Evolutionary conservation across 352 stramenopile species (phyloP), one percentile per base, ranked within the genome.

Genomic region (Phytophthora nicotianae): DNA sequence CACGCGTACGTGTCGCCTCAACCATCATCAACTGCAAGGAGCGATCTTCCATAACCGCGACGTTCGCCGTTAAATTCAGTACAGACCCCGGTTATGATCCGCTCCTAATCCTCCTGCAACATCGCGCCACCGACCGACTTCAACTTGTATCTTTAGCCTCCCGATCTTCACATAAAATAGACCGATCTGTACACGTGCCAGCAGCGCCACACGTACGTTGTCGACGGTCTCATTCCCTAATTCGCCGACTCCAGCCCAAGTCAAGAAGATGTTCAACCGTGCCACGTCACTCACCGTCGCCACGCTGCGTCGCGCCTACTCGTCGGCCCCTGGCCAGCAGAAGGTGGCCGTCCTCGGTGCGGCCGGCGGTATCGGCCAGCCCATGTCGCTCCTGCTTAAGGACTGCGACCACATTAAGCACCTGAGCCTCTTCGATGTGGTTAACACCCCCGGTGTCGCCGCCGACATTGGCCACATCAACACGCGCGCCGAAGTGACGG

Each of bases 301-400:
- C 14, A 62, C 66, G n/a, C 50, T 79, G 33, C 66, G 70, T 53
- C 66, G 70, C 50, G 66, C 80, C 37, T 93, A 79, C 77, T 89
- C 80, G 56, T 81, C 78, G 41, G 72, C 72, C 67, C 51, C 73
- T 11, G 81, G 68, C 53, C 74, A 83, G 58, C 88, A 92, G 70
- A 94, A 94, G 72, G 85, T 94, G 46, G 81, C 86, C 16, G 86
- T 92, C 47, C 74, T 95, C 29, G 98, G 97, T 57, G 98, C 98
- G 17, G 93, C 96, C 19, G 98, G 98, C 47, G 98, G 98, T 62
- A 99, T 99, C 70, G 98, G 98, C 55, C 97, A 99, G 79, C 97
- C 97, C 38, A 86, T 99, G 53, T 99, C 94, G 63, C 88, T 99
- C 23, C 83, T 99, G 47, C 88, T 99, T 65, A 99, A 99, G 83